Conservation (phyloP, 106 monocot genomes). For the Gastrodia elata region DNA sequence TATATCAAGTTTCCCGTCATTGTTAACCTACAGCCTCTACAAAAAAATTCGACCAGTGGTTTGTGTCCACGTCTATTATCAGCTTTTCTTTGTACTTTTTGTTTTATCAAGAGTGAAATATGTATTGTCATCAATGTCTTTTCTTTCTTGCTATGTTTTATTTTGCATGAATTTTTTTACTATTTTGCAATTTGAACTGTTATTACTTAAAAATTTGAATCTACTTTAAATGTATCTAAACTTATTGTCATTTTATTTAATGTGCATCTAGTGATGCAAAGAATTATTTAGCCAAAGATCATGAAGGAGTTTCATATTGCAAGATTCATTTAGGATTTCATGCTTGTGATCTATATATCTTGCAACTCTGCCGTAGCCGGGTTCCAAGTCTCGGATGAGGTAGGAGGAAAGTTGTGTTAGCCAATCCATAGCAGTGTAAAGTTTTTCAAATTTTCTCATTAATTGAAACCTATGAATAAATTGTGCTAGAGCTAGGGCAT, state of each 20-base stretch:
- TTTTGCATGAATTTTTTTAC: not conserved
- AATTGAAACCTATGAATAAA: no score
- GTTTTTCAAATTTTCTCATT: no score
- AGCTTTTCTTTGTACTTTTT: not conserved
- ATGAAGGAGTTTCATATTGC: not conserved
- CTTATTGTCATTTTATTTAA: not conserved
- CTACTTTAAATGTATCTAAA: not conserved
- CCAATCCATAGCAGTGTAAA: no score
- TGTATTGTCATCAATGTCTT: not conserved
- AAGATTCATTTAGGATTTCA: not conserved
- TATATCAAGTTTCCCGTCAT: conserved; percentile 74
- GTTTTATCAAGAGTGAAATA: not conserved
- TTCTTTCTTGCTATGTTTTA: not conserved
- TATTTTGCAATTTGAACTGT: not conserved
- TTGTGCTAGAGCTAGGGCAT: no score
- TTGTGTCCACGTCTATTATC: conserved; percentile 10
- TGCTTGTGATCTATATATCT: not conserved
- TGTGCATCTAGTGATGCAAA: not conserved
- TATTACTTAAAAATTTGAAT: not conserved
- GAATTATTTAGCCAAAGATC: not conserved
- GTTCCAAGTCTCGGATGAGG: no score
- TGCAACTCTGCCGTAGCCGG: no score
- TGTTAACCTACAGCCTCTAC: conserved; percentile 84
- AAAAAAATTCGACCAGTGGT: conserved; percentile 99
- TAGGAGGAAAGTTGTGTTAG: no score